Evolutionary conservation across 257 asterid genomes (phyloP), one percentile per base, ranked within the genome.

Genomic region (Gentiana straminea): DNA sequence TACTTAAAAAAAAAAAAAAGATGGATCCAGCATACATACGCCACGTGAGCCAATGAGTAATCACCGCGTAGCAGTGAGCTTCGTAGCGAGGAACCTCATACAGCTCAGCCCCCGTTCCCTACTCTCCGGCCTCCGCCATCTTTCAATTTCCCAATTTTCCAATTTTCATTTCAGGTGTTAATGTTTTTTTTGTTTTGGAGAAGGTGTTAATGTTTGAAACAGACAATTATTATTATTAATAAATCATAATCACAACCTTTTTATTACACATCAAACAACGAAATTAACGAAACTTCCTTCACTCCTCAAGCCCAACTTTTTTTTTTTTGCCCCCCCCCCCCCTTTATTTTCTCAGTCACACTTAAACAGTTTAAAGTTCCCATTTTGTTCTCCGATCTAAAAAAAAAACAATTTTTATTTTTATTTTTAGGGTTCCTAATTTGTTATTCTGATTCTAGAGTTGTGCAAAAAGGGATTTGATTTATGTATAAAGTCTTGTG

Each of bases 371-470:
- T 60, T 52, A 44, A 68, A 63, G 67, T 58, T 57, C 61, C 58
- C 55, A 45, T 35, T 58, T 33, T 34, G 35, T 51, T 62, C 9
- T 51, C 65, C 64, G 70, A 61, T 65, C 68, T 49, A 58, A 63
- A 48, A 5, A 60, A 51, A 13, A 13, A 49, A 33, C 24, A 15
- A 15, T 15, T 15, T 15, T 15, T 15, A 24, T 24, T 24, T 57
- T 59, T 45, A 68, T 44, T 62, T 54, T 59, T 62, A 68, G 73
- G 73, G 73, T 68, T 68, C 51, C 43, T 43, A 41, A 38, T 15
- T 51, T n/a, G 33, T 13, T 12, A 11, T 43, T 53, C 53, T 35
- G 43, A 54, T 62, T 37, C 3, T 15, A 15, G 24, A 15, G 24
- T 15, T 15, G 44, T 39, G 44, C 44, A 39, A 39, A 39, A 3